Evolutionary conservation across 371 early-diverging fungal genomes (phyloP), one percentile per base, ranked within the genome.

Genomic region (Zancudomyces culisetae): DNA sequence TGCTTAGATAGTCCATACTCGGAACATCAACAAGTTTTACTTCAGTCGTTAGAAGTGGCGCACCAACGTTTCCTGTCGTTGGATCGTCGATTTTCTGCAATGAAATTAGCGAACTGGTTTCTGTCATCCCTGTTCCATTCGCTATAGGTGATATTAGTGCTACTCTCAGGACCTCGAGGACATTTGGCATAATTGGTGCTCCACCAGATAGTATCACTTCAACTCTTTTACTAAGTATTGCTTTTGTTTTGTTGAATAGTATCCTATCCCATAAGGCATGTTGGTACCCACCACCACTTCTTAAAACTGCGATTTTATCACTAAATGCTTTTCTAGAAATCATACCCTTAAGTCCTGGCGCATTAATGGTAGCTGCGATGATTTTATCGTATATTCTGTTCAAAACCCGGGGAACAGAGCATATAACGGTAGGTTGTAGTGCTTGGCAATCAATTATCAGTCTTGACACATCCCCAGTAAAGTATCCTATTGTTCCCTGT

Each of bases 111-210:
- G 85, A 89, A 24, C 75, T 74, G 23, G 81, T 78, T 63, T 98
- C 98, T 23, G 96, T 95, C 60, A 83, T 85, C n/a, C 98, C 96
- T 70, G 91, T 97, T 18, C 95, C 97, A 69, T 97, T 90, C 60
- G 73, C 74, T 3, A 98, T 77, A 42, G 76, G 69, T 45, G 78
- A 78, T 47, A 80, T 81, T 60, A 97, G 85, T 64, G 83, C 80
- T 27, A 87, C 73, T 53, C 85, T 72, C 70, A 98, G 69, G 61
- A 91, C 95, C 63, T 85, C 78, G 56, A 90, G 67, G 20, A 91
- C 89, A 42, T 87, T 79, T 39, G 77, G 71, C 39, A 81, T 75
- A 27, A 96, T 77, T 8, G 98, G 93, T 6, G 98, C 98, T 45
- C 89, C 73, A 20, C 79, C 86, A 0, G 81, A 78, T 29, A 89